These are phyloP conservation scores for Claviceps humidiphila DNA, from an alignment of 2,329 filamentous ascomycete species.

Conservation along the genomic window DNA sequence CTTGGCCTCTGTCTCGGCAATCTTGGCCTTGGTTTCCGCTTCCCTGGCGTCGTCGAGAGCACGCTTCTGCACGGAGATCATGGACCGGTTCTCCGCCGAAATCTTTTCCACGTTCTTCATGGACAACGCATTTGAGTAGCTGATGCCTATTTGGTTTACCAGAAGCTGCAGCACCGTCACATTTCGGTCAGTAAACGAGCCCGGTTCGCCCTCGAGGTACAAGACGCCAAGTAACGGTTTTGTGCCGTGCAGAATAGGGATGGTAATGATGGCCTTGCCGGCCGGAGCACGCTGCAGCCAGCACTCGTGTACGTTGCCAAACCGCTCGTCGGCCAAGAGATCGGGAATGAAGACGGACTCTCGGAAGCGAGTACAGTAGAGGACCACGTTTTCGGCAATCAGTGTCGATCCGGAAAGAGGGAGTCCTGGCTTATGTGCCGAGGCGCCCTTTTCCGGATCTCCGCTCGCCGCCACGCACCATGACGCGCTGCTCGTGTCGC, in stretches of 20 bases:
- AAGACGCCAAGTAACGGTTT: conserved; percentile 59
- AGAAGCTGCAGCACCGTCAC: conserved; percentile 54
- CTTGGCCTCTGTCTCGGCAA: conserved; percentile 62
- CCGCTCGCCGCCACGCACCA: conserved; percentile 67
- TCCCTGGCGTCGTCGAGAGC: conserved; percentile 59
- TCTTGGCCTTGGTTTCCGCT: conserved; percentile 63
- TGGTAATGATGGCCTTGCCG: conserved; percentile 65
- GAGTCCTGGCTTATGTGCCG: conserved; percentile 51
- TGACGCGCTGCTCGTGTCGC: conserved; percentile 32
- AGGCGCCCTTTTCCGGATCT: conserved; percentile 54
- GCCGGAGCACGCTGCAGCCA: conserved; percentile 57
- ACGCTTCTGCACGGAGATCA: conserved; percentile 64
- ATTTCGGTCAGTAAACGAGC: conserved; percentile 64
- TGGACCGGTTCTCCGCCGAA: conserved; percentile 63
- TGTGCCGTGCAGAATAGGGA: conserved; percentile 62
- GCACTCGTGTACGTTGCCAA: conserved; percentile 57
- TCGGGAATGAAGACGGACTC: conserved; percentile 65
- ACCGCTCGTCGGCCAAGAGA: conserved; percentile 61
- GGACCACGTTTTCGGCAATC: conserved; percentile 63
- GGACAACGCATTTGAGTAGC: conserved; percentile 53
- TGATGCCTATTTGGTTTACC: conserved; percentile 66
- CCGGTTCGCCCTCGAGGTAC: conserved; percentile 62
- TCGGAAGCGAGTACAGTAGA: conserved; percentile 65
- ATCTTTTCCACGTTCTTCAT: conserved; percentile 64
- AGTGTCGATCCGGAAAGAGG: conserved; percentile 51